Conservation (phyloP, 306 rosid genomes). For the Pterocarpus macrocarpus region DNA sequence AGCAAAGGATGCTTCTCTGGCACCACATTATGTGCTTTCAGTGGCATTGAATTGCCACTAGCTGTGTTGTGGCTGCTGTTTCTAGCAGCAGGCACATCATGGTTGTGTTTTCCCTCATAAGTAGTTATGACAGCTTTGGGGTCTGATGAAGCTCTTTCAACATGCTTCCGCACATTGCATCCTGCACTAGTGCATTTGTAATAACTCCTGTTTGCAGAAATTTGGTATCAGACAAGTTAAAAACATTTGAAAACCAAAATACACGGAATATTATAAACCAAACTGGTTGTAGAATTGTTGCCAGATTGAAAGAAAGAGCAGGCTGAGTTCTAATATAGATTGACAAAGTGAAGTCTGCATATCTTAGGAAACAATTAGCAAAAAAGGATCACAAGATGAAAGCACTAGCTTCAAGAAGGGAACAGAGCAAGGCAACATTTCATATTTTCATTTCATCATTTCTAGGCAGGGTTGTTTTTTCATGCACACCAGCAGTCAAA, state of each 20-base stretch:
- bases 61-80: conserved; percentile 85
- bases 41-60: conserved; percentile 57
- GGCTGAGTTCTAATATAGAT: neutral
- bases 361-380: conserved; percentile 11
- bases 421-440: conserved; percentile 21
- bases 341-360: neutral
- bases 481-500: neutral
- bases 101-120: conserved; percentile 93
- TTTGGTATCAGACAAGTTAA: conserved; percentile 30
- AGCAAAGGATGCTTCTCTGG: conserved; percentile 71
- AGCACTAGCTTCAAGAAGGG: conserved; percentile 35
- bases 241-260: conserved; percentile 8
- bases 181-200: conserved; percentile 93
- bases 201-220: conserved; percentile 77
- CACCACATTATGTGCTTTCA: conserved; percentile 54
- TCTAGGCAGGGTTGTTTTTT: neutral
- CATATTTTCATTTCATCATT: neutral
- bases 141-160: conserved; percentile 93
- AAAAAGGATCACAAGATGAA: conserved; percentile 8
- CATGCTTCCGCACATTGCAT: conserved; percentile 96
- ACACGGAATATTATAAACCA: conserved; percentile 16
- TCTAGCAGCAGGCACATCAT: conserved; percentile 93
- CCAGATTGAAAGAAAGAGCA: neutral
- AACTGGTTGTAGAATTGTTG: neutral
- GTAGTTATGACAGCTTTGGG: conserved; percentile 92